phyloP scores from a whole-genome alignment of 2,329 filamentous ascomycete genomes.

The Neonectria sp. region DNA sequence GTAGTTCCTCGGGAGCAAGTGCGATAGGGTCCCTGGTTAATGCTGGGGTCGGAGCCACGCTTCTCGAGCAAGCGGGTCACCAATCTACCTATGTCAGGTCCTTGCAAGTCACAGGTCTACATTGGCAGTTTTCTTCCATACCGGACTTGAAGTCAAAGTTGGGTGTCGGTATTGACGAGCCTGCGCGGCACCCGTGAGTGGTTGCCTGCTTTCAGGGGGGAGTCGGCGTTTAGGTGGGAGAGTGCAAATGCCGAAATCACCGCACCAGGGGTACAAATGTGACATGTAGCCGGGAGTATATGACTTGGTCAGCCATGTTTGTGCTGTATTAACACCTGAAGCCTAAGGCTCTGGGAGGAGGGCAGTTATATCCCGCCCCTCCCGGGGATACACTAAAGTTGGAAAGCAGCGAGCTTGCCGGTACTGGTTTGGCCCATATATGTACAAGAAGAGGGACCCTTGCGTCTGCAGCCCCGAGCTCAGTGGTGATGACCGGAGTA shows the following conservation, averaged over 20 bases:
- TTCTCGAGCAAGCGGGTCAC: constrained; percentile 23
- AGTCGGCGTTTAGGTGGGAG: neutral
- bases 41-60: constrained; percentile 17
- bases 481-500: constrained; percentile 38
- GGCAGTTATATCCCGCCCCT: constrained; percentile 1
- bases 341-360: constrained; percentile 2
- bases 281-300: neutral
- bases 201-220: neutral
- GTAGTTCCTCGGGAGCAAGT: constrained; percentile 16
- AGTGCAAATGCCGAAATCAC: neutral
- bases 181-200: neutral
- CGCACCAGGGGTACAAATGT: neutral
- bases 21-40: constrained; percentile 11
- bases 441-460: constrained; percentile 30
- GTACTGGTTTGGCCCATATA: constrained; percentile 10
- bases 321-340: constrained; percentile 10
- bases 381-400: neutral
- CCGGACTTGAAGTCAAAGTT: constrained; percentile 4
- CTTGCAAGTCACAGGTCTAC: constrained; percentile 22
- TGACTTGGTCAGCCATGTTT: constrained; percentile 2
- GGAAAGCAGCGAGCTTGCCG: neutral
- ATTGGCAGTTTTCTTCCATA: constrained; percentile 16
- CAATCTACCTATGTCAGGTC: constrained; percentile 11
- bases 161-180: neutral
- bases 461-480: neutral